Percentiles rank a stretch among this genome's conserved stretches.
These are phyloP conservation scores for Alternaria panax DNA, from an alignment of 2,329 filamentous ascomycete species.

Conservation along the genomic window DNA sequence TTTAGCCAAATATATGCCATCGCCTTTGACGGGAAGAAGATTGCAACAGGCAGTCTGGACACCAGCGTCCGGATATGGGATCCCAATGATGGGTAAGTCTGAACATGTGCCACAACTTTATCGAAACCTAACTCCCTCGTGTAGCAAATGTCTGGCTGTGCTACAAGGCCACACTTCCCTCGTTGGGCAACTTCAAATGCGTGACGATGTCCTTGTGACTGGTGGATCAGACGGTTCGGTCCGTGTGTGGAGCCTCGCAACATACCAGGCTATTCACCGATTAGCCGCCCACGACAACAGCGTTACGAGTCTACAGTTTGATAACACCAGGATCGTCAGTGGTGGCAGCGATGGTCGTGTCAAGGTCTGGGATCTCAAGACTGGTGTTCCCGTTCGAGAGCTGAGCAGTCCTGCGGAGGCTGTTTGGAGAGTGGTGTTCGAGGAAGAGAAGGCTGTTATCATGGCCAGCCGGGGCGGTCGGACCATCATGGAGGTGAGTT, in stretches of 20 bases:
- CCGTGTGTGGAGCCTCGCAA: slow-evolving; percentile 91
- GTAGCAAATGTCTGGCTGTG: slow-evolving; percentile 79
- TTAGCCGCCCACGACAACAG: slow-evolving; percentile 97
- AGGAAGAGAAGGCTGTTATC: slow-evolving; percentile 97
- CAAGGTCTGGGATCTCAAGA: slow-evolving; percentile 97
- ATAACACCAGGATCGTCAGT: slow-evolving; percentile 92
- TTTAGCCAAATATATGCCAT: slow-evolving; percentile 99
- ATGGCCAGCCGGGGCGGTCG: slow-evolving; percentile 84
- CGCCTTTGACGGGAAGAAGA: slow-evolving; percentile 91
- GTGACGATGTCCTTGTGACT: slow-evolving; percentile 91
- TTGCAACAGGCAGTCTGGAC: slow-evolving; percentile 94
- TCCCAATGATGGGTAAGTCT: slow-evolving; percentile 78
- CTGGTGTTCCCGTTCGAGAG: slow-evolving; percentile 87
- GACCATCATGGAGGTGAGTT: slow-evolving; percentile 94
- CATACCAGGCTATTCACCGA: slow-evolving; percentile 90
- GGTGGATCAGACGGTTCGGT: slow-evolving; percentile 96
- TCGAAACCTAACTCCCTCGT: slow-evolving; percentile 19
- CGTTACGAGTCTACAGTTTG: slow-evolving; percentile 96
- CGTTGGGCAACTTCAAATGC: slow-evolving; percentile 95
- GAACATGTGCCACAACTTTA: slow-evolving; percentile 24
- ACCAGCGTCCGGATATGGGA: slow-evolving; percentile 98
- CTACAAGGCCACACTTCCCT: slow-evolving; percentile 96
- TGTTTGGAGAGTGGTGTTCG: slow-evolving; percentile 97
- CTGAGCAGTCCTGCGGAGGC: slow-evolving; percentile 90
- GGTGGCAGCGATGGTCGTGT: slow-evolving; percentile 97